Evolutionary conservation across 192 early-diverging fungal genomes (phyloP), one percentile per base, ranked within the genome.

Genomic region (Tieghemiomyces parasiticus): DNA sequence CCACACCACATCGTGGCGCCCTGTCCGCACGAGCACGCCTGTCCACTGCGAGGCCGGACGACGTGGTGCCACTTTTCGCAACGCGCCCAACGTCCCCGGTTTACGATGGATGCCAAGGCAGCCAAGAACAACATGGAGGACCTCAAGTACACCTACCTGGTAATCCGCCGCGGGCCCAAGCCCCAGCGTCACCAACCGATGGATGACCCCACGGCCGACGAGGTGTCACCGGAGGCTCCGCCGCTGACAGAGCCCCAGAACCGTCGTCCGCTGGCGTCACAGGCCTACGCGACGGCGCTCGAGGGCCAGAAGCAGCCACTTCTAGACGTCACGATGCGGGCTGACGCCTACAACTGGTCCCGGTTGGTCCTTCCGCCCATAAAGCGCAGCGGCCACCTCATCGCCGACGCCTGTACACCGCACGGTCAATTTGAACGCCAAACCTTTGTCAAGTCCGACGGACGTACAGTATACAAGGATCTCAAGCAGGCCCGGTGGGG

Each of bases 11-110:
- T 88, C n/a, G 68, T 93, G 24, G 89, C 85, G 33, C 91, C 91
- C 65, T 84, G 88, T 59, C 81, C 88, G 4, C 87, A 90, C 58
- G 85, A 89, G 44, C 71, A 72, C 2, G 60, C 73, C 0, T 90
- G 90, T 51, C 91, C 91, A 0, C 64, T 91, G 34, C 55, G 72
- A 28, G 64, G 63, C n/a, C 78, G 76, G 0, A 60, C 71, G 20
- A 60, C 63, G 49, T 91, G 88, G 88, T 84, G 88, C 35, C 86
- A 90, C 55, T 91, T 89, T 61, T 88, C 87, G 26, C 91, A 93
- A 63, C 69, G 82, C 28, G 71, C 85, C 25, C 82, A 87, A 52
- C 71, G 83, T 13, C 80, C 85, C 0, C 58, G 53, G 19, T 80
- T 75, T 59, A 74, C 85, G 73, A 88, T 82, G 77, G 76, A 75